Evolutionary conservation across 179 eudicot species (phyloP).

Genomic region (Spinacia oleracea): DNA sequence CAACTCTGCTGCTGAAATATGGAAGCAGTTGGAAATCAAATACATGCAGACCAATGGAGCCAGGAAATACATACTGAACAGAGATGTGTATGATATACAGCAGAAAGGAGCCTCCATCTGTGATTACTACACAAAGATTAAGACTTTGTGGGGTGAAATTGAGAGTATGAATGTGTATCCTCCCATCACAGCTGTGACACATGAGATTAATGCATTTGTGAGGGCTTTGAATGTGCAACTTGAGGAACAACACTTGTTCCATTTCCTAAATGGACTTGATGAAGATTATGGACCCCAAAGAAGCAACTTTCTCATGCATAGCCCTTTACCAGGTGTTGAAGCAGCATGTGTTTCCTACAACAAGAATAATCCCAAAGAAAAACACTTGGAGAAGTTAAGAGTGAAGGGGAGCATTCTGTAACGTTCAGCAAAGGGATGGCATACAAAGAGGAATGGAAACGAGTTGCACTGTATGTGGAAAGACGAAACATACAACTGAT

Average conservation of each 20-base stretch:
- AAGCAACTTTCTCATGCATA: no score
- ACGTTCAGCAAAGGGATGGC: no score
- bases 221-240: not conserved
- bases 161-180: not conserved
- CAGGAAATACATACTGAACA: not conserved
- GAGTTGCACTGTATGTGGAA: not conserved
- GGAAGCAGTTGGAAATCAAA: not conserved
- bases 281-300: not conserved
- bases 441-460: no score
- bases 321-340: no score
- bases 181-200: not conserved
- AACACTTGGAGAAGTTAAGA: no score
- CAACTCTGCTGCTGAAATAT: not conserved
- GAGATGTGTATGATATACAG: not conserved
- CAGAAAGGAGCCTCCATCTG: not conserved
- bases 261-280: not conserved
- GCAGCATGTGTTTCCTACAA: not conserved
- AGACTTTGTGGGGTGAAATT: not conserved
- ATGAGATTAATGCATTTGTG: not conserved
- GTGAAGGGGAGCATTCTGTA: no score
- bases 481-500: not conserved
- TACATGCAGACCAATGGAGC: not conserved
- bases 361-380: not conserved
- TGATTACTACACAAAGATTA: not conserved
- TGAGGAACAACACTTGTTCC: not conserved